phyloP scores from a whole-genome alignment of 768 basidiomycete genomes.

The Inosperma sp. region DNA sequence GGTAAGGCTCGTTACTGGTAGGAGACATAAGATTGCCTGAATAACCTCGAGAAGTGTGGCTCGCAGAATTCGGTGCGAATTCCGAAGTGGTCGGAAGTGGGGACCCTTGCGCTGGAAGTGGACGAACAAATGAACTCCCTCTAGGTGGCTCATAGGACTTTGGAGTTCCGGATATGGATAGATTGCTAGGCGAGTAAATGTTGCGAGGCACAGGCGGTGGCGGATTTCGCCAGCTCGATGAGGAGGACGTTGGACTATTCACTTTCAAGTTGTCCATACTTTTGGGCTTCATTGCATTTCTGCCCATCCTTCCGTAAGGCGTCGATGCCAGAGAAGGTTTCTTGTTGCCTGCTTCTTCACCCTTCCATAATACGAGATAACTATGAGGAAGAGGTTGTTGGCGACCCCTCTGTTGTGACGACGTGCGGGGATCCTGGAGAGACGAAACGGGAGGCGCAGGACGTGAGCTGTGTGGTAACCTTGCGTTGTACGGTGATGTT shows the following conservation, averaged over 20 bases:
- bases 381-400: conserved; percentile 40
- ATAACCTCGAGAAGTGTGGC: conserved; percentile 22
- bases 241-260: conserved; percentile 15
- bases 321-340: conserved; percentile 34
- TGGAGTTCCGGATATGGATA: conserved; percentile 30
- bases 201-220: conserved; percentile 33
- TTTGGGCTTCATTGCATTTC: conserved; percentile 38
- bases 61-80: conserved; percentile 21
- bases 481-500: conserved; percentile 20
- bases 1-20: conserved; percentile 52
- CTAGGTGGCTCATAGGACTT: conserved; percentile 44
- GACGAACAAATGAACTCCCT: conserved; percentile 25
- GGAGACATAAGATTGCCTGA: conserved; percentile 38
- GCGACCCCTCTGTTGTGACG: conserved; percentile 33
- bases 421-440: conserved; percentile 28
- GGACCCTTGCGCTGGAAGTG: conserved; percentile 41
- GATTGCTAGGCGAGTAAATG: conserved; percentile 23
- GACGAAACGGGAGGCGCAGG: conserved; percentile 32
- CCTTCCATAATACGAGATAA: conserved; percentile 51
- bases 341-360: conserved; percentile 37
- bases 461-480: neutral
- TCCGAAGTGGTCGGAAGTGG: conserved; percentile 10
- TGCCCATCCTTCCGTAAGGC: conserved; percentile 29
- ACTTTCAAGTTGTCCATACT: conserved; percentile 49
- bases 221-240: conserved; percentile 17